Percentiles rank a stretch among this genome's conserved stretches.
phyloP scores from a whole-genome alignment of 2,329 filamentous ascomycete species.

The Ceratocystis colombiana region DNA sequence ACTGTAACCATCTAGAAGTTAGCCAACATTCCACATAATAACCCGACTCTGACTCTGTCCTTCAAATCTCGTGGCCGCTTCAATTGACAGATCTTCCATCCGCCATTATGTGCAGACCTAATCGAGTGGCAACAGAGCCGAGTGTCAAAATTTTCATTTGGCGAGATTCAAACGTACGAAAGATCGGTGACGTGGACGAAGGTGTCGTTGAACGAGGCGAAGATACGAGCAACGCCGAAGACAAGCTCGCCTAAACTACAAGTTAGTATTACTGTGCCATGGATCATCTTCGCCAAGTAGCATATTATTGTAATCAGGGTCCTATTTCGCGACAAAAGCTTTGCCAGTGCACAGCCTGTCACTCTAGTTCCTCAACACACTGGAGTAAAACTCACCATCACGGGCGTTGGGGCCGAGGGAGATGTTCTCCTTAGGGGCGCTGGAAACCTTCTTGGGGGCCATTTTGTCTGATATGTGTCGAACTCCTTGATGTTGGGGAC shows the following conservation, averaged over 20 bases:
- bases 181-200: slow-evolving; percentile 99
- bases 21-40: slow-evolving; percentile 37
- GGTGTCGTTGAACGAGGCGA: slow-evolving; percentile 88
- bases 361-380: background rate
- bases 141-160: background rate
- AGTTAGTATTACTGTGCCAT: slow-evolving; percentile 22
- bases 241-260: slow-evolving; percentile 69
- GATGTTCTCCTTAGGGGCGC: slow-evolving; percentile 91
- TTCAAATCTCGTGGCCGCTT: background rate
- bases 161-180: slow-evolving; percentile 48
- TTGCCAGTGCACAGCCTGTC: background rate
- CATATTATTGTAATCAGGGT: background rate
- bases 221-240: slow-evolving; percentile 96
- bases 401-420: slow-evolving; percentile 92
- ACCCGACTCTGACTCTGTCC: background rate
- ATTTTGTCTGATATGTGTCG: slow-evolving; percentile 49
- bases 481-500: slow-evolving; percentile 27
- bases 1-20: slow-evolving; percentile 64
- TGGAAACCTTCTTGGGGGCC: slow-evolving; percentile 84
- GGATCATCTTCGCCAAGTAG: slow-evolving; percentile 23
- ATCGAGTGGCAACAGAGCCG: background rate
- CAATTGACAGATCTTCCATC: background rate
- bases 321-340: too few relatives aligned
- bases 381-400: slow-evolving; percentile 57
- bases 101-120: background rate